phyloP scores from a whole-genome alignment of 179 eudicot species.

The Nepenthes alata region DNA sequence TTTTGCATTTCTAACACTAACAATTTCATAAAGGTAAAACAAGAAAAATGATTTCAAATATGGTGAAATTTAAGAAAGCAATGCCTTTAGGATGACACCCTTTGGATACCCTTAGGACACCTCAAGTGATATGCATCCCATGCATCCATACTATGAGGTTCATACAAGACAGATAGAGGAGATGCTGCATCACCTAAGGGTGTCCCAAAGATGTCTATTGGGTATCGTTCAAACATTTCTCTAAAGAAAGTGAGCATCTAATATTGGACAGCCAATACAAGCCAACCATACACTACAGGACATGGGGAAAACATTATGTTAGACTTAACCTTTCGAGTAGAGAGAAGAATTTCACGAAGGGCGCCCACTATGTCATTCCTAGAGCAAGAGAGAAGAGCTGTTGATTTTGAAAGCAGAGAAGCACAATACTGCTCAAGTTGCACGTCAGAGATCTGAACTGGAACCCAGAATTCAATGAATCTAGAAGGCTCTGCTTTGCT shows the following conservation, averaged over 20 bases:
- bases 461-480: slow-evolving; percentile 85
- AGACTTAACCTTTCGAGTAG: slow-evolving; percentile 57
- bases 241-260: background rate
- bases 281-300: background rate
- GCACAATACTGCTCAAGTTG: slow-evolving; percentile 93
- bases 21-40: background rate
- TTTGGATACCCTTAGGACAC: too few relatives aligned
- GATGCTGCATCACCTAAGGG: too few relatives aligned
- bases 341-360: slow-evolving; percentile 47
- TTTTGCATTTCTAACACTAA: background rate
- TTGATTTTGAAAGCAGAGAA: slow-evolving; percentile 41
- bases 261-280: background rate
- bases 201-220: too few relatives aligned
- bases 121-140: too few relatives aligned
- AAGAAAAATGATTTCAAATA: background rate
- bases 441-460: slow-evolving; percentile 57
- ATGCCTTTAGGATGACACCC: too few relatives aligned
- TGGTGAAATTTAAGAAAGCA: too few relatives aligned
- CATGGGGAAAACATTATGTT: background rate
- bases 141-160: too few relatives aligned
- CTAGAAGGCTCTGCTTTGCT: slow-evolving; percentile 30
- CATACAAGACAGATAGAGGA: too few relatives aligned
- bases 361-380: slow-evolving; percentile 58
- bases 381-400: slow-evolving; percentile 34
- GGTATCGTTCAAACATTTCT: background rate